Evolutionary conservation across 768 basidiomycete species (phyloP), one percentile per base, ranked within the genome.

Genomic region (Sarcodon sp.): DNA sequence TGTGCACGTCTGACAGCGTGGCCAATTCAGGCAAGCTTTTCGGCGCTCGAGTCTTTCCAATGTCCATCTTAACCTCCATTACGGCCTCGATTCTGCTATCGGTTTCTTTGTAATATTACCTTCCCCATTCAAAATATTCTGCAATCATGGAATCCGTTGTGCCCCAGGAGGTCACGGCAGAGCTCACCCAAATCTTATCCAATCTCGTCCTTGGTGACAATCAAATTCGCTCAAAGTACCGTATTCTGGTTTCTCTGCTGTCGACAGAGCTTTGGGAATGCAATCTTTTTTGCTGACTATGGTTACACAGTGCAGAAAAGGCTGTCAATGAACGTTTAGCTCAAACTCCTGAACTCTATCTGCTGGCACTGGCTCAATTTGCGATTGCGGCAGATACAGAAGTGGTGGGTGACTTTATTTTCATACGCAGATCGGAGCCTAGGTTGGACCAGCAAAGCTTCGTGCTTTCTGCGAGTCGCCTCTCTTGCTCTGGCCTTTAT

Each of bases 151-250:
- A 61, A 46, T 49, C 58, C 7, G 55, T 59, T n/a, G 65, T 67
- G 8, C 75, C 82, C 0, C 72, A 79, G 49, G 81, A 87, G 61
- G 83, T 87, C 41, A 80, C 81, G 6, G 65, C 69, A 10, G 84
- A 88, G 57, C 73, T 88, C 54, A 87, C 83, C 0, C 87, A 89
- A 64, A 86, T 88, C 51, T 76, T 90, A 37, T 82, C 84, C 9
- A 89, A 90, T 63, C 77, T 89, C 15, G 83, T 89, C 4, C 69
- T 86, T 36, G 87, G 85, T 4, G 86, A 90, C 61, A 90, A 90
- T 63, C 77, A 80, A 47, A 85, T 90, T 45, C 78, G 87, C 13
- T 69, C 80, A 54, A 82, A 72, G 86, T 84, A 56, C 16, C 61
- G 50, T 48, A 7, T 48, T 45, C 45, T 35, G 35, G 21, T 32